Percentiles rank a stretch among this genome's conserved stretches.
Conservation (phyloP, 257 asterid genomes). For the Leptodermis oblonga region DNA sequence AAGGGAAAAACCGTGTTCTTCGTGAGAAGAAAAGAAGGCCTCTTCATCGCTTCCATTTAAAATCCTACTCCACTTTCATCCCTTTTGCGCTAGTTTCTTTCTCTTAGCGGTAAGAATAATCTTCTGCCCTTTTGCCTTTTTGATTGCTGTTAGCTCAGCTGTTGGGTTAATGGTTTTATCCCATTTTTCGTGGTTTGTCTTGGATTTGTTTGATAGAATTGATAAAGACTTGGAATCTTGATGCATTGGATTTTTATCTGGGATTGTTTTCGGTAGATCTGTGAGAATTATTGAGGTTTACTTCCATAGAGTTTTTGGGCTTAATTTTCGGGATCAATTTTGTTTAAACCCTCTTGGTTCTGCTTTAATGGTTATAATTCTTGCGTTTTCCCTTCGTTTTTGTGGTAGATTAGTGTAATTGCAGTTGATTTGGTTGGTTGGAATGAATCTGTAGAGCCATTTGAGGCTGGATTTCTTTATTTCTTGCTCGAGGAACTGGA, state of each 20-base stretch:
- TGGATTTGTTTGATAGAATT: background rate
- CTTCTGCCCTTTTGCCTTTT: background rate
- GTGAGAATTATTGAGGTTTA: background rate
- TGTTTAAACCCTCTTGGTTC: background rate
- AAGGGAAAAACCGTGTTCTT: constrained; percentile 9
- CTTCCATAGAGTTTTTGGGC: background rate
- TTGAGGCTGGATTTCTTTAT: background rate
- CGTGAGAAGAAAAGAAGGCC: constrained; percentile 12
- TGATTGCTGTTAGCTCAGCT: background rate
- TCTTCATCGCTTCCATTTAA: background rate
- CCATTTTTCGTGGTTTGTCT: background rate
- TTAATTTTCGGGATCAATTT: background rate
- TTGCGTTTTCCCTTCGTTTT: background rate
- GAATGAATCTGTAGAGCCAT: background rate
- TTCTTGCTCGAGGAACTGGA: background rate
- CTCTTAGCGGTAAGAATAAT: background rate
- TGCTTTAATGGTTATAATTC: background rate
- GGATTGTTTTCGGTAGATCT: constrained; percentile 15
- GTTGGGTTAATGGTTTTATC: background rate
- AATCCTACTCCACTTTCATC: background rate
- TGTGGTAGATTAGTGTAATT: background rate
- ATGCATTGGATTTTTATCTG: constrained; percentile 1
- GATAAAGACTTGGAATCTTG: background rate
- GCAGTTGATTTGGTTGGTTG: background rate
- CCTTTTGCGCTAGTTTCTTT: background rate